Evolutionary conservation across 805 yeast species (phyloP).

Genomic region (Candida ovalis): DNA sequence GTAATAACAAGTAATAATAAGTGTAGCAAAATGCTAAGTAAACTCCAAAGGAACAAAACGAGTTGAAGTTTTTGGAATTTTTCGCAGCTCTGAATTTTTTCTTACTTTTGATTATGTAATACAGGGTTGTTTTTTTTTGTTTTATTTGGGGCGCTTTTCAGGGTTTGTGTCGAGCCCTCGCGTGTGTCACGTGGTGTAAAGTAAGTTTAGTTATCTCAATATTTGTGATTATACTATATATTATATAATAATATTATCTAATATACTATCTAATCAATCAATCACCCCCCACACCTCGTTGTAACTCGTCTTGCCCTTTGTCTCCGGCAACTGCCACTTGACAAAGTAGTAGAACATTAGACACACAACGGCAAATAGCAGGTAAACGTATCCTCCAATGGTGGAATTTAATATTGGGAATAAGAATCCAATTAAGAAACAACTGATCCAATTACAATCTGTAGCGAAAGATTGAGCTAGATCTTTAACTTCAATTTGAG

Average conservation of each 20-base stretch:
- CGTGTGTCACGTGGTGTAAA: neutral
- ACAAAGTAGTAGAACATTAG: slow-evolving; percentile 46
- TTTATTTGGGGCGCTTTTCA: neutral
- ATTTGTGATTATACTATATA: no score
- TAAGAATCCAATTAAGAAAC: slow-evolving; percentile 72
- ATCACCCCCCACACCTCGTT: slow-evolving; percentile 60
- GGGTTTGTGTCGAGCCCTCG: neutral
- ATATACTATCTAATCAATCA: no score
- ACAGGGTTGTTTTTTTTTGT: no score
- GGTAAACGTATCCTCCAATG: slow-evolving; percentile 78
- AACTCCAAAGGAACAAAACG: no score
- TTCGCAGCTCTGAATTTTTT: no score
- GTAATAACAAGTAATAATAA: no score
- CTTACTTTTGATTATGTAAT: no score
- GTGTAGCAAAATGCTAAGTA: no score
- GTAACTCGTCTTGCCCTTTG: slow-evolving; percentile 60
- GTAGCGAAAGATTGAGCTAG: slow-evolving; percentile 93
- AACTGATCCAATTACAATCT: slow-evolving; percentile 85
- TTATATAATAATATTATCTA: no score
- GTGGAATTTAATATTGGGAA: slow-evolving; percentile 69
- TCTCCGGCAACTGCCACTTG: slow-evolving; percentile 59
- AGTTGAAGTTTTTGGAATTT: neutral
- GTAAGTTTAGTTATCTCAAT: no score
- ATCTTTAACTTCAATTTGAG: slow-evolving; percentile 74
- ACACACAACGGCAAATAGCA: slow-evolving; percentile 63